These are phyloP conservation scores for Mucuna pruriens DNA, from an alignment of 306 rosid genomes.

Conservation along the genomic window DNA sequence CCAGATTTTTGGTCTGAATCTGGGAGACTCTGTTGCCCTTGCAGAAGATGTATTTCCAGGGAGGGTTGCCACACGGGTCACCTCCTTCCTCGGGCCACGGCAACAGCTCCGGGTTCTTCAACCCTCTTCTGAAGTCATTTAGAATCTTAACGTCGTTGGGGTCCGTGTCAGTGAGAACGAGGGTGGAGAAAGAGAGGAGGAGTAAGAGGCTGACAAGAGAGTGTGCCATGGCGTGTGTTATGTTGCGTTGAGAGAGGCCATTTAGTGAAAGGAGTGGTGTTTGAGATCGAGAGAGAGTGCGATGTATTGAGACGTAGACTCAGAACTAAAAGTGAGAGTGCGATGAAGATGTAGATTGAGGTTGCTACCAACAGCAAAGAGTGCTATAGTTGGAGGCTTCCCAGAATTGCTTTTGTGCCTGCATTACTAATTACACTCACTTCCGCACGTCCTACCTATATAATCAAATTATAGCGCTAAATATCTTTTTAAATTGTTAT, in stretches of 20 bases:
- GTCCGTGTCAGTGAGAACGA: constrained; percentile 52
- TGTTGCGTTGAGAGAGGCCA: too few species aligned
- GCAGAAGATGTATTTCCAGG: constrained; percentile 65
- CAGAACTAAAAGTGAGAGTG: not conserved
- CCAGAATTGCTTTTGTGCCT: not conserved
- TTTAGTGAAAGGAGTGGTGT: too few species aligned
- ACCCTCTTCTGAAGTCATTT: constrained; percentile 52
- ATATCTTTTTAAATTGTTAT: too few species aligned
- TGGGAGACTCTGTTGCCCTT: constrained; percentile 60
- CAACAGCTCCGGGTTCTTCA: constrained; percentile 67
- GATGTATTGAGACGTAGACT: too few species aligned
- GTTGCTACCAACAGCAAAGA: not conserved
- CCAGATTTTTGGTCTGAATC: constrained; percentile 70
- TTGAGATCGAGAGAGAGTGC: too few species aligned
- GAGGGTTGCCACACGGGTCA: constrained; percentile 73
- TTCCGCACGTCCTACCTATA: not conserved
- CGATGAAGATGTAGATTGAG: not conserved
- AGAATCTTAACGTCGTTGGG: constrained; percentile 64
- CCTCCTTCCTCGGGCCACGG: constrained; percentile 67
- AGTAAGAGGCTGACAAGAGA: not conserved
- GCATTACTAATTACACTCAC: not conserved
- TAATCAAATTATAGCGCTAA: too few species aligned
- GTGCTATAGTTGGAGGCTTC: not conserved
- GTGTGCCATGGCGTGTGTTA: too few species aligned
- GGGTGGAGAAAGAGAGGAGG: constrained; percentile 33